phyloP scores from a whole-genome alignment of 2,329 filamentous ascomycete genomes.

The Tolypocladium album region DNA sequence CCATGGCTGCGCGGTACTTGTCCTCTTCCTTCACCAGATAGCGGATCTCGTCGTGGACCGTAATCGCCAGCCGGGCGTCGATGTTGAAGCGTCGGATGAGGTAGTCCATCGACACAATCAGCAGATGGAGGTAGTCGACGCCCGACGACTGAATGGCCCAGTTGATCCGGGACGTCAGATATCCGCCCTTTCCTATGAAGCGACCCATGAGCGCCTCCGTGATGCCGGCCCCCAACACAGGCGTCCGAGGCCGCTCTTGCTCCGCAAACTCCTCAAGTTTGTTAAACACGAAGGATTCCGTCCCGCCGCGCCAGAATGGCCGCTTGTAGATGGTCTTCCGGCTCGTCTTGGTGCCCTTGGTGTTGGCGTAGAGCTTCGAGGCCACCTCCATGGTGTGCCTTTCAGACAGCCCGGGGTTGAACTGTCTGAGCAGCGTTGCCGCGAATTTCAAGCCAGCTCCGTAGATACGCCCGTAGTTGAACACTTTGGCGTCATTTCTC shows the following conservation, averaged over 20 bases:
- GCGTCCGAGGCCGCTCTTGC: conserved; percentile 81
- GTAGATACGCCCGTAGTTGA: conserved; percentile 98
- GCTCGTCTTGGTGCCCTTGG: conserved; percentile 80
- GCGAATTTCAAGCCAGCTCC: conserved; percentile 96
- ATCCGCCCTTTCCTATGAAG: conserved; percentile 79
- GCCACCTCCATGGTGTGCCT: conserved; percentile 67
- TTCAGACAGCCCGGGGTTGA: conserved; percentile 79
- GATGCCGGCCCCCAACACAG: conserved; percentile 87
- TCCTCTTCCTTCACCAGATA: conserved; percentile 82
- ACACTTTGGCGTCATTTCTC: conserved; percentile 90
- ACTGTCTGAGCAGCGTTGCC: conserved; percentile 78
- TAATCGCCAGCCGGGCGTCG: conserved; percentile 76
- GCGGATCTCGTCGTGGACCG: conserved; percentile 94
- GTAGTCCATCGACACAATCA: conserved; percentile 93
- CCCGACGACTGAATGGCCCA: conserved; percentile 98
- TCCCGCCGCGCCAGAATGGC: conserved; percentile 90
- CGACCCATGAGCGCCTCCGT: conserved; percentile 88
- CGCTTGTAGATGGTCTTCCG: conserved; percentile 61
- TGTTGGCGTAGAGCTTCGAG: conserved; percentile 71
- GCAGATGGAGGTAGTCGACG: conserved; percentile 90
- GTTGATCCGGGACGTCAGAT: conserved; percentile 94
- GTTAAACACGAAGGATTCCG: conserved; percentile 97
- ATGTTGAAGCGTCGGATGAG: conserved; percentile 78
- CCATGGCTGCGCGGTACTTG: conserved; percentile 83
- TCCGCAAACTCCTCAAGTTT: conserved; percentile 96